These are phyloP conservation scores for Candida anglica DNA, from an alignment of 805 yeast species.

Conservation along the genomic window DNA sequence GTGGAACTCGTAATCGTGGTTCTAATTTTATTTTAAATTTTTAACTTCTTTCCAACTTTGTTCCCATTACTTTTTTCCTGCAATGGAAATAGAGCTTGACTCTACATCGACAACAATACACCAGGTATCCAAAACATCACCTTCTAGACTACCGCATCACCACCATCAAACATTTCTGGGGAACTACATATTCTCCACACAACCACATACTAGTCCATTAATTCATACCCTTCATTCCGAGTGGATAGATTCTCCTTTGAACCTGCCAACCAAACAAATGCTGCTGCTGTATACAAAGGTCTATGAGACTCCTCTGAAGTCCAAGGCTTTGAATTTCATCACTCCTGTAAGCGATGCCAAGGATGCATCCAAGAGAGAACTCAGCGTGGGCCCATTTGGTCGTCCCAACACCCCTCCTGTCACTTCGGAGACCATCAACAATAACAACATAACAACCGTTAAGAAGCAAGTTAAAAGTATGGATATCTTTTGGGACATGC, in stretches of 20 bases:
- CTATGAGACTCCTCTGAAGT: conserved; percentile 10
- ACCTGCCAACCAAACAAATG: conserved; percentile 11
- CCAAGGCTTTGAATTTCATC: not conserved
- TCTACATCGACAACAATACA: not conserved
- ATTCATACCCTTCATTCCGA: conserved; percentile 17
- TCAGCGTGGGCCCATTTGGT: not conserved
- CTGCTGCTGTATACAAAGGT: conserved; percentile 5
- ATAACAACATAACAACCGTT: not conserved
- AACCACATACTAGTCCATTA: conserved; percentile 3
- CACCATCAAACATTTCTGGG: no score
- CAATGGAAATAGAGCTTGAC: conserved; percentile 4
- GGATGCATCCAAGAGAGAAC: not conserved
- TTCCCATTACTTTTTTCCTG: conserved; percentile 1
- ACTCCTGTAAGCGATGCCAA: not conserved
- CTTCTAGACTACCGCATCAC: not conserved
- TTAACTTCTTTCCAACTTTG: no score
- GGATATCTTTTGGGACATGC: conserved; percentile 49
- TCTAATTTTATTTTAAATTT: no score
- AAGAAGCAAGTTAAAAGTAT: conserved; percentile 18
- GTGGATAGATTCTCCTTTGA: conserved; percentile 20
- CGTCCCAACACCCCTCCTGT: not conserved
- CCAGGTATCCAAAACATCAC: no score
- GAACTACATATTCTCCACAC: conserved; percentile 3
- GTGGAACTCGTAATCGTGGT: no score
- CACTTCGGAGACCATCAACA: not conserved